Conservation (phyloP, 208 protist species). For the Leishmania martiniquensis region DNA sequence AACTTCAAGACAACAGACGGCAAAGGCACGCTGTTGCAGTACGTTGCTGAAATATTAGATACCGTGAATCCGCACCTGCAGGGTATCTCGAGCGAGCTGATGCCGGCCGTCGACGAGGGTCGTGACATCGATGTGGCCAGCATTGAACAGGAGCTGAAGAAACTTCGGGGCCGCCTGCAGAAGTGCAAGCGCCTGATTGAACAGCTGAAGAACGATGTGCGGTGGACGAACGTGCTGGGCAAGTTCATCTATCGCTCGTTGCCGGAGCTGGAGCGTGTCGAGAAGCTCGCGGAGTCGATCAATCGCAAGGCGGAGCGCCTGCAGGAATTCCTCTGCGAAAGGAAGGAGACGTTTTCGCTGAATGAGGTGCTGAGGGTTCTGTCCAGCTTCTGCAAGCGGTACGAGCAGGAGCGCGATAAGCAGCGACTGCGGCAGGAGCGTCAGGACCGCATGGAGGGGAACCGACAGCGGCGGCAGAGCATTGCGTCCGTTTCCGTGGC, state of each 20-base stretch:
- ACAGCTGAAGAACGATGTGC: conserved; percentile 52
- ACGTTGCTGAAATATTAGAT: conserved; percentile 47
- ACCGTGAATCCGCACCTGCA: conserved; percentile 46
- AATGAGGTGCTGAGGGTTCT: conserved; percentile 62
- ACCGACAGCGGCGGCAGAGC: background rate
- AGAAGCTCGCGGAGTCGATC: conserved; percentile 53
- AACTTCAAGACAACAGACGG: conserved; percentile 70
- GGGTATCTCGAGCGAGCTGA: conserved; percentile 50
- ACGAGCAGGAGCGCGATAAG: conserved; percentile 46
- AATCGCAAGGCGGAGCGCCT: conserved; percentile 50
- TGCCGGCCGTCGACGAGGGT: conserved; percentile 54
- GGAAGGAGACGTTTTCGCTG: conserved; percentile 47
- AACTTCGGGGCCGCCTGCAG: conserved; percentile 40
- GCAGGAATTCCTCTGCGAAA: conserved; percentile 62
- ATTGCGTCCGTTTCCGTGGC: background rate
- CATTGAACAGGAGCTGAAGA: conserved; percentile 60
- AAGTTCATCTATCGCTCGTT: conserved; percentile 62
- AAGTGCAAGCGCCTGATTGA: conserved; percentile 55
- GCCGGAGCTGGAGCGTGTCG: conserved; percentile 44
- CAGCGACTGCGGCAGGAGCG: conserved; percentile 25
- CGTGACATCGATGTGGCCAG: conserved; percentile 57
- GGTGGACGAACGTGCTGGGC: conserved; percentile 60
- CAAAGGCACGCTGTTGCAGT: conserved; percentile 65
- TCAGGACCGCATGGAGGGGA: conserved; percentile 9
- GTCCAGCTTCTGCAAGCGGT: conserved; percentile 65